phyloP scores from a whole-genome alignment of 2,329 filamentous ascomycete species.

The Chaetomiaceae sp. region DNA sequence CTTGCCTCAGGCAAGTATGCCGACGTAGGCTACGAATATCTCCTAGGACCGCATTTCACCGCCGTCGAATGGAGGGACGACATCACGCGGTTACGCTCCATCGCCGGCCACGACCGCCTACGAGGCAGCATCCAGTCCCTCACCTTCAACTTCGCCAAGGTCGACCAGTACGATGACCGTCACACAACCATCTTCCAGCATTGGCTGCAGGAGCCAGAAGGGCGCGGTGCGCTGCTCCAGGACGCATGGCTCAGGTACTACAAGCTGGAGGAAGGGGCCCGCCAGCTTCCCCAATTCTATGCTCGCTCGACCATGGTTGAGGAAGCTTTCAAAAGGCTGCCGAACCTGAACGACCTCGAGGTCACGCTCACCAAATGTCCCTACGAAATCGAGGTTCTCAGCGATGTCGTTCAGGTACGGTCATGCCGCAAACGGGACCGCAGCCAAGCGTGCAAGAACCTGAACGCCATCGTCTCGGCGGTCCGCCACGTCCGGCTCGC shows the following conservation, averaged over 20 bases:
- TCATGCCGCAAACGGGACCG: slow-evolving; percentile 36
- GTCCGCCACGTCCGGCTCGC: slow-evolving; percentile 32
- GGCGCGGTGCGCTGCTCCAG: slow-evolving; percentile 31
- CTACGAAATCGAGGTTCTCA: slow-evolving; percentile 33
- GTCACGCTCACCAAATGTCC: slow-evolving; percentile 38
- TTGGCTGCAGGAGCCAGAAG: slow-evolving; percentile 33
- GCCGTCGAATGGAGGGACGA: slow-evolving; percentile 42
- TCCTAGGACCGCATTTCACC: slow-evolving; percentile 37
- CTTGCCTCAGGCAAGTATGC: slow-evolving; percentile 34
- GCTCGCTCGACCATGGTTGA: slow-evolving; percentile 31
- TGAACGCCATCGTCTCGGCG: slow-evolving; percentile 35
- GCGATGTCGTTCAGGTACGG: slow-evolving; percentile 34
- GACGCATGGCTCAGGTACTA: slow-evolving; percentile 34
- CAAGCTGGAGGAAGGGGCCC: slow-evolving; percentile 31
- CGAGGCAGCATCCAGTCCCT: slow-evolving; percentile 37
- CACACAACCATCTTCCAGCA: slow-evolving; percentile 32
- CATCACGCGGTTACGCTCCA: slow-evolving; percentile 37
- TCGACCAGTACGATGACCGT: slow-evolving; percentile 37
- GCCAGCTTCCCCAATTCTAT: slow-evolving; percentile 32
- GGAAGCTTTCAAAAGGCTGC: slow-evolving; percentile 35
- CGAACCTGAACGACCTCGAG: slow-evolving; percentile 35
- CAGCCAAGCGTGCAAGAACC: slow-evolving; percentile 33
- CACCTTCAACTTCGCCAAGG: slow-evolving; percentile 40
- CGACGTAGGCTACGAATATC: slow-evolving; percentile 37
- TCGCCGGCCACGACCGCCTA: slow-evolving; percentile 39